Conservation (phyloP, 768 basidiomycete genomes). For the Kwoniella sp. region DNA sequence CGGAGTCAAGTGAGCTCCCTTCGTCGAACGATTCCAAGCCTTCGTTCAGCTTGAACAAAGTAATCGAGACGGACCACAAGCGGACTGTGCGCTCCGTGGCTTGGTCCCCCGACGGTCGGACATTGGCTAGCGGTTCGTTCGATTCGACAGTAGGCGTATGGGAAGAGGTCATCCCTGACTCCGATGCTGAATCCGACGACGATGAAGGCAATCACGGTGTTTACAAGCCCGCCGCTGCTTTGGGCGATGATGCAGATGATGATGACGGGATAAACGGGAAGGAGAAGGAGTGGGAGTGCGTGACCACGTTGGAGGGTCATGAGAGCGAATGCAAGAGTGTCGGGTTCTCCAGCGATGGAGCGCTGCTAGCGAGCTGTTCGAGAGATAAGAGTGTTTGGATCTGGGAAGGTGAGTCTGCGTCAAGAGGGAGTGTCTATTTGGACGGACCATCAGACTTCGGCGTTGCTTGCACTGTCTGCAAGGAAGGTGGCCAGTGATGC, state of each 20-base stretch:
- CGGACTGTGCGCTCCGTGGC: constrained; percentile 84
- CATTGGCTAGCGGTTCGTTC: constrained; percentile 89
- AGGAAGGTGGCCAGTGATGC: no score
- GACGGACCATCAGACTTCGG: no score
- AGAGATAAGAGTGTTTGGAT: constrained; percentile 98
- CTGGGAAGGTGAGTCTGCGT: constrained; percentile 77
- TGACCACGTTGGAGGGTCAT: constrained; percentile 85
- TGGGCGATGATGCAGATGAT: constrained; percentile 65
- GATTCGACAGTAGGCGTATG: constrained; percentile 90
- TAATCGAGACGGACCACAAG: constrained; percentile 79
- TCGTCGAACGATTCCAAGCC: constrained; percentile 31
- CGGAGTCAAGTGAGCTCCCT: constrained; percentile 23
- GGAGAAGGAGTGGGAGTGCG: constrained; percentile 88
- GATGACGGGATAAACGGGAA: constrained; percentile 70
- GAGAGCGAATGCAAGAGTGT: constrained; percentile 94
- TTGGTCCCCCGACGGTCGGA: constrained; percentile 85
- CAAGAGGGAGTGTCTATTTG: not conserved
- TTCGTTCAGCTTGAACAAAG: constrained; percentile 60
- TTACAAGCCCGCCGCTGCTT: constrained; percentile 36
- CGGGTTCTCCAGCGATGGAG: constrained; percentile 74
- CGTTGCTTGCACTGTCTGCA: no score
- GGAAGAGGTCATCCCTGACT: constrained; percentile 67
- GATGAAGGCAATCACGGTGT: constrained; percentile 48
- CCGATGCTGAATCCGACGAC: constrained; percentile 52
- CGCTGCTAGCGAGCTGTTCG: constrained; percentile 87